A percentile compares a stretch with the other conserved stretches of the same genome.
Evolutionary conservation across 352 stramenopile species (phyloP).

Genomic region (Phytophthora citrophthora): DNA sequence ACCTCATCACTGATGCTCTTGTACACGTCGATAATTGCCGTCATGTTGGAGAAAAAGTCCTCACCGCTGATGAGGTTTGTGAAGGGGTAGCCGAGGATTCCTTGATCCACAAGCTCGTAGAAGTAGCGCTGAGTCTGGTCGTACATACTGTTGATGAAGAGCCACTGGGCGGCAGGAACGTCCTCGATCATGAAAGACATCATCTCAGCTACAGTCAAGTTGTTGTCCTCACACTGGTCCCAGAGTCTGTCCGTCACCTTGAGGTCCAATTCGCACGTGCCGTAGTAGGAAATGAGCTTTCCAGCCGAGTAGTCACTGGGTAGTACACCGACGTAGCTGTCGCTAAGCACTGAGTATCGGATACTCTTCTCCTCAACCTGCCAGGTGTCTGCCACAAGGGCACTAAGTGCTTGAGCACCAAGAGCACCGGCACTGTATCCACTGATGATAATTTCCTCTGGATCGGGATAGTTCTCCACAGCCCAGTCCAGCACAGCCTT

Average conservation of each 20-base stretch:
- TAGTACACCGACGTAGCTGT: slow-evolving; percentile 73
- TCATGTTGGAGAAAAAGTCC: slow-evolving; percentile 68
- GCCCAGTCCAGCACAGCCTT: slow-evolving; percentile 70
- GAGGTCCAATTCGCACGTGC: slow-evolving; percentile 57
- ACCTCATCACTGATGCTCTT: slow-evolving; percentile 51
- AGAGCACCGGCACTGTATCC: slow-evolving; percentile 66
- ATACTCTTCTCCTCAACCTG: slow-evolving; percentile 62
- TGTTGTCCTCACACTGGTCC: slow-evolving; percentile 52
- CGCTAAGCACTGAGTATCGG: slow-evolving; percentile 59
- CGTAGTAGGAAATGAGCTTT: slow-evolving; percentile 67
- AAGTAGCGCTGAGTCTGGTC: slow-evolving; percentile 72
- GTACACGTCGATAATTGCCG: slow-evolving; percentile 58
- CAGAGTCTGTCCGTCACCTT: slow-evolving; percentile 44
- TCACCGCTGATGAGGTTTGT: slow-evolving; percentile 51
- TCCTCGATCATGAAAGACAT: slow-evolving; percentile 59
- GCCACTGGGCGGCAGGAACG: slow-evolving; percentile 55
- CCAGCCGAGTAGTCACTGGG: slow-evolving; percentile 52
- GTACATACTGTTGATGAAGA: slow-evolving; percentile 71
- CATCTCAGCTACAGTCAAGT: slow-evolving; percentile 53
- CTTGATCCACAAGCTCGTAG: slow-evolving; percentile 62
- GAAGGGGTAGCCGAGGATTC: slow-evolving; percentile 64
- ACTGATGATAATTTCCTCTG: slow-evolving; percentile 59
- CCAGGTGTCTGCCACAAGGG: slow-evolving; percentile 59
- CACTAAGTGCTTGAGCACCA: slow-evolving; percentile 53
- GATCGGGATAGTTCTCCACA: slow-evolving; percentile 62